Base-by-base conservation (phyloP, 2,329 filamentous ascomycete species). In the Huntiella decipiens region DNA sequence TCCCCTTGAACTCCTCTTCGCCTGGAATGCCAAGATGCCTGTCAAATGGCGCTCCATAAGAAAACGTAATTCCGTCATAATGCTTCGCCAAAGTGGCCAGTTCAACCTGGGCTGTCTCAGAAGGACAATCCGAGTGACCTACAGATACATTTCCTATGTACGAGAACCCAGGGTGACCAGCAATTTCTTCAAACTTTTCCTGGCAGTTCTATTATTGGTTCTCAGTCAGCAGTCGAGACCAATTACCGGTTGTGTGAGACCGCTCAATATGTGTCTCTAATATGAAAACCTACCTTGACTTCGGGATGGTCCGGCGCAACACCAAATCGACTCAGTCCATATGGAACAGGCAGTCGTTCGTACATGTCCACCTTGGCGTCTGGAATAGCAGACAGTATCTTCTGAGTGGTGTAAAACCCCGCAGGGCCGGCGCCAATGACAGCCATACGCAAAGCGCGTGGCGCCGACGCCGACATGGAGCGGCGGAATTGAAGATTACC, bases 251-350 rank as follows among this genome's bases (percentile, higher is more conserved):
- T 17, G 22, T 12, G 11, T 43, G 22, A 43, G 19, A 31, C 19
- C 32, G 4, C 8, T 42, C 39, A 42, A 31, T 22, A 22, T 11
- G 2, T 45, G 17, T 38, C 11, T 28, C 4, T 16, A 28, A 15
- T 8, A 16, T 42, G 36, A 43, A n/a, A 32, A 35, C 63, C 50
- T 64, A 91, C 85, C 75, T 98, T 98, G 53, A 98, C 91, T 64
- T 98, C 88, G 0, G 91, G 88, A 62, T 98, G 91, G 59, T 98
- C 91, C 4, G 91, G 91, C n/a, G 91, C 92, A 49, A 98, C 91
- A 6, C 91, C 91, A 57, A 91, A 94, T 46, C 91, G 73, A 43
- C 93, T 87, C 46, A 98, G 70, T 1, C 91, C 91, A 58, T 84
- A 98, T 0, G 91, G 91, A 3, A 93, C 86, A 0, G 91, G 91